Evolutionary conservation across 768 basidiomycete species (phyloP), one percentile per base, ranked within the genome.

Genomic region (Megacollybia marginata): DNA sequence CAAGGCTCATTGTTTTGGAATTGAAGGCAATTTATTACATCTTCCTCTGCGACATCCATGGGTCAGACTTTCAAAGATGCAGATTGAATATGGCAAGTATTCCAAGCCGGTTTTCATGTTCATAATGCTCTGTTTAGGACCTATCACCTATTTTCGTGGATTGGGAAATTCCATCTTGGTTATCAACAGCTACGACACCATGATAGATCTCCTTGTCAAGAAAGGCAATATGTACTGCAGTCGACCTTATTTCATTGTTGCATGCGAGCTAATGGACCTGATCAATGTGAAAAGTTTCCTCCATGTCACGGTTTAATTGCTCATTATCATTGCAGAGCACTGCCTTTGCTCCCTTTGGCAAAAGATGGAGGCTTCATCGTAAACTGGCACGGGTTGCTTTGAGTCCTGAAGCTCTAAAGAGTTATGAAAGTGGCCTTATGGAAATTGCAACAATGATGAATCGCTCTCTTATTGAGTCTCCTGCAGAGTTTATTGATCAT

Each of bases 141-240:
- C 60, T 44, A 45, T 65, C 5, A 54, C 62, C 12, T 65, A 64
- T 33, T 52, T 56, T 3, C 46, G 54, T 34, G 49, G 61, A 38
- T 49, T 66, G n/a, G 52, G 42, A 28, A 59, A 57, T 28, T 43
- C 51, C 9, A 55, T 66, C 12, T 38, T 68, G 18, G 49, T 67
- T 19, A 55, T 69, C 44, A 63, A 61, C 48, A 56, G 59, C 1
- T 52, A 54, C 28, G 52, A 60, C 50, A 57, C 59, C 2, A 56
- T 58, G 4, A 57, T 49, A 34, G 57, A 56, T 12, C 57, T 67
- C 46, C 57, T 66, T 19, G 60, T 56, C 36, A 57, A 61, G 15
- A 56, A 57, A 2, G 62, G 62, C 16, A 53, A 51, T 19, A 59
- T 57, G 28, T 68, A 66, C 46, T 65, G 62, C 28, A 64, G 69